Conservation (phyloP, 2,329 filamentous ascomycete species). For the Aspergillus candidus region DNA sequence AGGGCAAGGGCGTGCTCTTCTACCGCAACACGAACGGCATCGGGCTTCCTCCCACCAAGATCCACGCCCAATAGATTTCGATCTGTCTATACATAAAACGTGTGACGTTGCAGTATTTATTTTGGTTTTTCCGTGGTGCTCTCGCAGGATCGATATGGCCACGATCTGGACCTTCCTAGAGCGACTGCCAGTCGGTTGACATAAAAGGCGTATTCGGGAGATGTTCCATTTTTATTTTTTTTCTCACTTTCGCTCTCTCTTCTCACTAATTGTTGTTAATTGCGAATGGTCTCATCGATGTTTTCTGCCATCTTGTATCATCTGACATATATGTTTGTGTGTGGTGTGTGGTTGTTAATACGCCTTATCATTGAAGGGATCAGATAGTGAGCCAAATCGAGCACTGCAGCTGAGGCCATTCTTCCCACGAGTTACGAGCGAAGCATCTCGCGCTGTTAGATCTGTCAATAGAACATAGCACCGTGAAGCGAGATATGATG, state of each 20-base stretch:
- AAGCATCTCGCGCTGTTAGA: too few species aligned
- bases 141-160: conserved; percentile 22
- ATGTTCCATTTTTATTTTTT: not conserved
- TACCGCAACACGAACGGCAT: conserved; percentile 91
- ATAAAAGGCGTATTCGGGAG: conserved; percentile 2
- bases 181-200: not conserved
- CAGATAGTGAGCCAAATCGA: too few species aligned
- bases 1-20: conserved; percentile 81
- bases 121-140: conserved; percentile 12
- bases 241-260: not conserved
- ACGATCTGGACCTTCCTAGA: conserved; percentile 9
- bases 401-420: too few species aligned
- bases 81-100: conserved; percentile 12
- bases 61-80: conserved; percentile 23
- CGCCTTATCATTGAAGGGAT: too few species aligned
- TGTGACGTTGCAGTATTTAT: conserved; percentile 4
- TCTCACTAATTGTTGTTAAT: not conserved
- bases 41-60: conserved; percentile 54
- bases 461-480: too few species aligned
- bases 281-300: not conserved
- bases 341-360: too few species aligned
- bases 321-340: not conserved
- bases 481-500: too few species aligned
- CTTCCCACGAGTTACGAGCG: too few species aligned
- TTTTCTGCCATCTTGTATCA: not conserved